Percentiles rank a stretch among this genome's conserved stretches.
Conservation (phyloP, 768 basidiomycete genomes). For the Pisolithus marmoratus region DNA sequence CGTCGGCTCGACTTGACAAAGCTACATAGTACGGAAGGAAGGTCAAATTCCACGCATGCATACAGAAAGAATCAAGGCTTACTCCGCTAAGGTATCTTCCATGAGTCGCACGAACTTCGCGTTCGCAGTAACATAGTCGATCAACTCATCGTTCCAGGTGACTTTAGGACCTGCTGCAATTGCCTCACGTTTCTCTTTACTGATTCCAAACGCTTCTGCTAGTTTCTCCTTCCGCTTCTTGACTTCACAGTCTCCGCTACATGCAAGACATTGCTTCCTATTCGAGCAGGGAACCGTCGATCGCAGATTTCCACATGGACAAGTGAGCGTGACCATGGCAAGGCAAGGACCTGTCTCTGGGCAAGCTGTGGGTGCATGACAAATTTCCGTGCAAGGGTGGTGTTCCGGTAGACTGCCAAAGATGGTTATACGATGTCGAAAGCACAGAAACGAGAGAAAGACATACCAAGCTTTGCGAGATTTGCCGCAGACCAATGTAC, state of each 20-base stretch:
- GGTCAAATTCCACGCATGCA: conserved; percentile 7
- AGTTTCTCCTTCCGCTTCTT: conserved; percentile 83
- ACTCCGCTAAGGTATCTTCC: conserved; percentile 82
- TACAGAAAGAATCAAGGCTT: conserved; percentile 26
- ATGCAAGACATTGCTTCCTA: conserved; percentile 48
- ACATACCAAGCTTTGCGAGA: conserved; percentile 75
- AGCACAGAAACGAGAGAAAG: background rate
- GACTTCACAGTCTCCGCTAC: conserved; percentile 76
- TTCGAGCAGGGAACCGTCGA: conserved; percentile 68
- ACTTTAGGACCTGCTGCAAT: conserved; percentile 28
- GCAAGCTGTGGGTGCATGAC: conserved; percentile 88
- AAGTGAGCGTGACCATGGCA: conserved; percentile 58
- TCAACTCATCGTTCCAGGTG: conserved; percentile 58
- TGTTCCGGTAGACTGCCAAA: conserved; percentile 50
- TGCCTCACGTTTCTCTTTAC: conserved; percentile 38
- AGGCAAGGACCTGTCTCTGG: conserved; percentile 76
- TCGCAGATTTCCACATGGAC: conserved; percentile 79
- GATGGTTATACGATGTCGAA: background rate
- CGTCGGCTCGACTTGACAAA: conserved; percentile 64
- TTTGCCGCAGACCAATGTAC: conserved; percentile 79
- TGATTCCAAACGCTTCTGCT: conserved; percentile 91
- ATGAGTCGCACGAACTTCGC: conserved; percentile 63
- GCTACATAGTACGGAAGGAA: conserved; percentile 28
- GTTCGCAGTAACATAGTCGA: conserved; percentile 46
- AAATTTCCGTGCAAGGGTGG: conserved; percentile 72